Conservation (phyloP, 176 grass and related monocot species). For the Aegilops longissima region DNA sequence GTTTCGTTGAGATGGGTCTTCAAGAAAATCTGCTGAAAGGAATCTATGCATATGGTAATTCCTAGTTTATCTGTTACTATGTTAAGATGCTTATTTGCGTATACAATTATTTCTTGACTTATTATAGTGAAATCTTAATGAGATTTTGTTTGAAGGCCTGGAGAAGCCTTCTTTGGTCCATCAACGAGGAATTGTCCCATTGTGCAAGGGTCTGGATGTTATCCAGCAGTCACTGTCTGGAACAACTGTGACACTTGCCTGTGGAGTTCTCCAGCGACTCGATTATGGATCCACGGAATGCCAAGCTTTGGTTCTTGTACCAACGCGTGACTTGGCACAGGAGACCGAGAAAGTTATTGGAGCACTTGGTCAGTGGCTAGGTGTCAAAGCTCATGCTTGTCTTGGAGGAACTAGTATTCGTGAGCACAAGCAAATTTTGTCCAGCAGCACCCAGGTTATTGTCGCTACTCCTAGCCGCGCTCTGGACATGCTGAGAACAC, state of each 20-base stretch:
- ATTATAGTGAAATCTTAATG: background rate
- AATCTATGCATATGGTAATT: conserved; percentile 68
- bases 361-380: conserved; percentile 67
- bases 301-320: conserved; percentile 73
- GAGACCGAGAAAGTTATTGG: conserved; percentile 58
- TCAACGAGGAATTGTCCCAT: conserved; percentile 66
- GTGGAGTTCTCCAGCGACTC: conserved; percentile 63
- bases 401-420: conserved; percentile 45
- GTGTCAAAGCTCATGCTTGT: conserved; percentile 61
- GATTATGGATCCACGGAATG: conserved; percentile 64
- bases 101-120: conserved; percentile 5
- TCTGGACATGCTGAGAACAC: conserved; percentile 50
- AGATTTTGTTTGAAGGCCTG: conserved; percentile 49
- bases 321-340: conserved; percentile 54
- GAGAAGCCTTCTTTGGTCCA: conserved; percentile 61
- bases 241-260: conserved; percentile 69
- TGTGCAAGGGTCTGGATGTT: conserved; percentile 70
- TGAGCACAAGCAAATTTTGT: conserved; percentile 48
- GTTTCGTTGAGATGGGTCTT: conserved; percentile 67
- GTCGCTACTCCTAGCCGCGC: conserved; percentile 54
- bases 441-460: conserved; percentile 48
- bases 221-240: conserved; percentile 61
- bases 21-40: conserved; percentile 70
- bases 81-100: background rate
- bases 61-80: background rate